Percentiles rank a stretch among this genome's conserved stretches.
These are phyloP conservation scores for Onygenales sp. DNA, from an alignment of 2,329 filamentous ascomycete species.

Conservation along the genomic window DNA sequence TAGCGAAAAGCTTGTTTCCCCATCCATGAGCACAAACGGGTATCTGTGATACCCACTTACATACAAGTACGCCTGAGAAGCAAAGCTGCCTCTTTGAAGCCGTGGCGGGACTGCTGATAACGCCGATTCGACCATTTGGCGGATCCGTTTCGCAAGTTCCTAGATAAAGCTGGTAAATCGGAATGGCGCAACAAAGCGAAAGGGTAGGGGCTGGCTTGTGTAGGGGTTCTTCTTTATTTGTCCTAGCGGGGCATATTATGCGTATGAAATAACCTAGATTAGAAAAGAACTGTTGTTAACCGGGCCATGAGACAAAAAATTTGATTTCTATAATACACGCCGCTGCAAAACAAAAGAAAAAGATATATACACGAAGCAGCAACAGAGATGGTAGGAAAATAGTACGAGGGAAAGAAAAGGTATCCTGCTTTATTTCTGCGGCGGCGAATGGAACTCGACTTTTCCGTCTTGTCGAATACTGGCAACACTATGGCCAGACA, in stretches of 20 bases:
- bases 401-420: neutral
- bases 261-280: no score
- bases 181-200: neutral
- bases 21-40: slow-evolving; percentile 44
- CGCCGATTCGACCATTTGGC: slow-evolving; percentile 47
- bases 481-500: slow-evolving; percentile 1
- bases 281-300: neutral
- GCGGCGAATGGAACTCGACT: slow-evolving; percentile 1
- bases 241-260: no score
- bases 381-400: neutral
- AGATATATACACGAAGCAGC: neutral
- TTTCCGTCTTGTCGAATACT: slow-evolving; percentile 3
- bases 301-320: no score
- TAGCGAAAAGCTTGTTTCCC: slow-evolving; percentile 30
- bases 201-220: neutral
- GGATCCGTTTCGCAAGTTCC: slow-evolving; percentile 49
- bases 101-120: slow-evolving; percentile 43
- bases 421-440: neutral
- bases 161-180: slow-evolving; percentile 14
- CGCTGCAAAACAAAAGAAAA: neutral
- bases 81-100: slow-evolving; percentile 45
- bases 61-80: slow-evolving; percentile 42
- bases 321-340: neutral
- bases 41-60: slow-evolving; percentile 44
- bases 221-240: no score